phyloP scores from a whole-genome alignment of 75 land plant species.

The Sequoiadendron giganteum region DNA sequence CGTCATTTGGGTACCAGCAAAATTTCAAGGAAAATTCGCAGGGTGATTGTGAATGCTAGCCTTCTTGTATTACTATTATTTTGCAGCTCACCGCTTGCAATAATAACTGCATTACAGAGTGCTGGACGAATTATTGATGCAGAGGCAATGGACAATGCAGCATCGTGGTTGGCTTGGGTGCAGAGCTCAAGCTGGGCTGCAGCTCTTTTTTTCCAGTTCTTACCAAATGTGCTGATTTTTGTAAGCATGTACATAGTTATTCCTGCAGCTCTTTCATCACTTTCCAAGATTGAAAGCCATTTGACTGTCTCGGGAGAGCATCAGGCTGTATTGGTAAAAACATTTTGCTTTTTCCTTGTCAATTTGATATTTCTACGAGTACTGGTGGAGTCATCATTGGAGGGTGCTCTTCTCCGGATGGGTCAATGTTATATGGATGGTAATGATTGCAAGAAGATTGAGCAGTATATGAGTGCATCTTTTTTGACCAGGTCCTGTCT shows the following conservation, averaged over 20 bases:
- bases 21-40: constrained; percentile 44
- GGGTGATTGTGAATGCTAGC: constrained; percentile 62
- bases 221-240: constrained; percentile 85
- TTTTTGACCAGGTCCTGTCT: constrained; percentile 80
- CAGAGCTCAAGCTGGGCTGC: constrained; percentile 78
- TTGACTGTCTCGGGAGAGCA: constrained; percentile 89
- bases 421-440: constrained; percentile 84
- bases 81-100: constrained; percentile 80
- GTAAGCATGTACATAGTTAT: constrained; percentile 83
- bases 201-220: constrained; percentile 67
- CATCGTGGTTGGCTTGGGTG: constrained; percentile 71
- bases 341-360: constrained; percentile 90
- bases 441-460: constrained; percentile 73
- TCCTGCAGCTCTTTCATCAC: constrained; percentile 72
- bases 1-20: constrained; percentile 76
- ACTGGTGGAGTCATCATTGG: constrained; percentile 84
- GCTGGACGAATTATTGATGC: constrained; percentile 73
- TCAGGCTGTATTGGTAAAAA: constrained; percentile 74
- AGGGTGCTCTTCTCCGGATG: constrained; percentile 59
- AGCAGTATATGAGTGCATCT: constrained; percentile 81
- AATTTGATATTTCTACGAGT: constrained; percentile 76
- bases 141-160: constrained; percentile 80
- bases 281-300: constrained; percentile 82
- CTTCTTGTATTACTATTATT: constrained; percentile 74
- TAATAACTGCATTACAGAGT: constrained; percentile 66